Base-by-base conservation (phyloP, 768 basidiomycete genomes). In the Boletus rubroflammeus region DNA sequence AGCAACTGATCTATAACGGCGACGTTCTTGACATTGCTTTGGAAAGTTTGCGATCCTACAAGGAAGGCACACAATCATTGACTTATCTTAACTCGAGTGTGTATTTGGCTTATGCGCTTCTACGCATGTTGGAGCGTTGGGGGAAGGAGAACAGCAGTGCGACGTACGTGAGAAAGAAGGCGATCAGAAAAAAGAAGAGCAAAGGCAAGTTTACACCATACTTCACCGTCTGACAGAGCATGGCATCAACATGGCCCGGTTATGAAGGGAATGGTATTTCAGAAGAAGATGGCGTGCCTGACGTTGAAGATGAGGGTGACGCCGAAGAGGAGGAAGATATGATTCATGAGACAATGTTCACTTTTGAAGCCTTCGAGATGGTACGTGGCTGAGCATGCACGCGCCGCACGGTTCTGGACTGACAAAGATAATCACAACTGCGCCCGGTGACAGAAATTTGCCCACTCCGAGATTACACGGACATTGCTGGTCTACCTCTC, bases 1-100 rank as follows among this genome's bases (percentile, higher is more conserved):
- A 93, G 58, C 92, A 97, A 68, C 76, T 99, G 25, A 88, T 98
- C 64, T 98, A 98, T 75, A 94, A 94, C 62, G 94, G 92, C 32
- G 93, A 98, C 59, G 85, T 95, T 17, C 83, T 98, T 50, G 95
- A 98, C 61, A 83, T 93, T 23, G 82, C 93, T 0, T 75, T 94
- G 41, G 86, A 88, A 25, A 86, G 89, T 51, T 70, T 98, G 46
- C 77, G 81, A 45, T 75, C 76, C 25, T 98, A 93, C 76, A 90
- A 86, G 60, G 81, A 87, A 43, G 93, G 85, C 47, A 86, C 90
- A 6, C 87, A 89, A 60, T 81, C 81, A 2, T 72, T 88, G 46
- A 83, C 85, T 8, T 98, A 93, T 73, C 83, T 98, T 49, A 90
- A 94, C 66, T 82, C 94, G 1, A 86, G 90, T 59, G 80, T 99